Evolutionary conservation across 2,329 filamentous ascomycete genomes (phyloP), one percentile per base, ranked within the genome.

Genomic region (Aspergillus pseudotamarii): DNA sequence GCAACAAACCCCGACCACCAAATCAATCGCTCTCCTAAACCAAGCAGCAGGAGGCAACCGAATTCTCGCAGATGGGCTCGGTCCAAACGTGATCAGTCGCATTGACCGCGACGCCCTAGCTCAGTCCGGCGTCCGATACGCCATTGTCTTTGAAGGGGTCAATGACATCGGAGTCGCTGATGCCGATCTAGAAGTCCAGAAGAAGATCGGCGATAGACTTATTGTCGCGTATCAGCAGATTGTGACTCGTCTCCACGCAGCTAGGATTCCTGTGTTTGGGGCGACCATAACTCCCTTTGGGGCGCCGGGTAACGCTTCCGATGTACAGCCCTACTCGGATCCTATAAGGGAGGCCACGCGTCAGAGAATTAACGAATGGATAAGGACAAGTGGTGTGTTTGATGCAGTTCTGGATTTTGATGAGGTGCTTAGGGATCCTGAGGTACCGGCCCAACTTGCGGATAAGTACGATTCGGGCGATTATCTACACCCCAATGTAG

Each of bases 31-130:
- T 14, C 76, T 91, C 14, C 80, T 83, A 66, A 91, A 91, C 77
- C 85, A 90, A 75, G 89, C 88, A 1, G 88, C 88, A 1, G 89
- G 89, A 51, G 89, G 89, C n/a, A 91, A 91, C 74, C 79, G 87
- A 0, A 82, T 91, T 2, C 81, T 91, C 0, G 76, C 78, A 11
- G 87, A 89, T 58, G 86, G 88, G 0, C 80, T 89, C 0, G 88
- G 89, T 0, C 89, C 89, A 3, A 86, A 85, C 43, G 83, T 86
- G 0, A 76, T 89, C 36, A 79, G 82, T 46, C 85, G 88, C 5
- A 83, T 90, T 65, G 84, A 89, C 71, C 83, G 88, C n/a, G 89
- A 91, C 71, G 84, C 89, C 2, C 80, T 91, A 2, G 74, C 83
- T 0, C 84, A 87, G 36, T 80, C 84, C 0, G 85, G 85, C 4